Conservation (phyloP, 441 rosid species). For the Populus hybrid region DNA sequence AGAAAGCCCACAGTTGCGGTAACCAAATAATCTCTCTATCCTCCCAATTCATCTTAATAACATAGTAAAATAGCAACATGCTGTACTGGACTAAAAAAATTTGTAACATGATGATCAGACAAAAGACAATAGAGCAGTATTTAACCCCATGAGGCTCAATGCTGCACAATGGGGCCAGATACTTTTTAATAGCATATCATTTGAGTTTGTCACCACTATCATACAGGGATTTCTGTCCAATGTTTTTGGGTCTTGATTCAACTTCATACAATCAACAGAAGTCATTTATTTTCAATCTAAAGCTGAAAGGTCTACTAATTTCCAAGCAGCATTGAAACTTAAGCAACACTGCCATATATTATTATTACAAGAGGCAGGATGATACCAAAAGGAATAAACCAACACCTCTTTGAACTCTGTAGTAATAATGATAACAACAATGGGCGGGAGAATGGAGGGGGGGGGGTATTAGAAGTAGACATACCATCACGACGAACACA, state of each 20-base stretch:
- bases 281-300: background rate
- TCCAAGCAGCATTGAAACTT: background rate
- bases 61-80: background rate
- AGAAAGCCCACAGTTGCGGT: background rate
- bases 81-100: background rate
- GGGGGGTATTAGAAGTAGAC: background rate
- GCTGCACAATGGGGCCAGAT: background rate
- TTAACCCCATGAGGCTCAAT: background rate
- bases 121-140: too few species aligned
- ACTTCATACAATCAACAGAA: background rate
- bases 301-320: background rate
- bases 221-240: background rate
- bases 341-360: background rate
- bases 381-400: too few species aligned
- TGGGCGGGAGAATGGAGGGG: background rate
- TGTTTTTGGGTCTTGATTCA: background rate
- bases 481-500: conserved; percentile 86
- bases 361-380: background rate
- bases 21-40: background rate
- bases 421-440: background rate
- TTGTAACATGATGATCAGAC: background rate
- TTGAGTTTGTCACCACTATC: background rate
- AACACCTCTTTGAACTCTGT: background rate
- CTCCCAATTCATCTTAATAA: background rate
- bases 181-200: background rate